Evolutionary conservation across 345 rosid species (phyloP), one percentile per base, ranked within the genome.

Genomic region (Theobroma cacao): DNA sequence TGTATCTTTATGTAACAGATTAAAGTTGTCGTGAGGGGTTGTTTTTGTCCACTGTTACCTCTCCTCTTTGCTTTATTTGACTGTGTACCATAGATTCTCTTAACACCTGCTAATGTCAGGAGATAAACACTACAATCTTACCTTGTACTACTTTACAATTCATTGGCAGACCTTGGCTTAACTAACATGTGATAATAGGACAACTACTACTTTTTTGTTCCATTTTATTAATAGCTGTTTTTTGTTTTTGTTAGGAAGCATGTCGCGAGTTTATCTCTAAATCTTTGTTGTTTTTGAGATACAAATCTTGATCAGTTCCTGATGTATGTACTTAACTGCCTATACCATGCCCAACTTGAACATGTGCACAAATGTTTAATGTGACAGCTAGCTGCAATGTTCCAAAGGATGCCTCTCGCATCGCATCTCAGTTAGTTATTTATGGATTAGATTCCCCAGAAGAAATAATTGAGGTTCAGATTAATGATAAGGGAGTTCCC

Each of bases 41-140:
- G 30, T 20, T 36, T 36, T 33, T 43, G 2, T 61, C 9, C 13
- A 33, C 47, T 50, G 26, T 55, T 22, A 9, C 22, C 17, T 30
- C 34, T 62, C 28, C 74, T 64, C 20, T 65, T 80, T 30, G 9
- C 77, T 70, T 31, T 30, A 38, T 72, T 60, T 45, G 36, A 31
- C 75, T 52, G 41, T 72, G 60, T 71, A 73, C 64, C 72, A 7
- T n/a, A 45, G 79, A 76, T 80, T 82, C 77, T 67, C 72, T 75
- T 41, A 38, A 14, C 82, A 69, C 62, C 40, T 14, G 41, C 70
- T 73, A n/a, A 28, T 55, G 75, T 64, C 79, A 45, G 63, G 26
- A 33, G 41, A 77, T 74, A 75, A 70, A 72, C 63, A 43, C 18
- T 41, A 31, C 72, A 69, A 68, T 65, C 80, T 78, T 60, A 10